Base-by-base conservation (phyloP, 2,329 filamentous ascomycete genomes). In the Akanthomyces uredinophilus region DNA sequence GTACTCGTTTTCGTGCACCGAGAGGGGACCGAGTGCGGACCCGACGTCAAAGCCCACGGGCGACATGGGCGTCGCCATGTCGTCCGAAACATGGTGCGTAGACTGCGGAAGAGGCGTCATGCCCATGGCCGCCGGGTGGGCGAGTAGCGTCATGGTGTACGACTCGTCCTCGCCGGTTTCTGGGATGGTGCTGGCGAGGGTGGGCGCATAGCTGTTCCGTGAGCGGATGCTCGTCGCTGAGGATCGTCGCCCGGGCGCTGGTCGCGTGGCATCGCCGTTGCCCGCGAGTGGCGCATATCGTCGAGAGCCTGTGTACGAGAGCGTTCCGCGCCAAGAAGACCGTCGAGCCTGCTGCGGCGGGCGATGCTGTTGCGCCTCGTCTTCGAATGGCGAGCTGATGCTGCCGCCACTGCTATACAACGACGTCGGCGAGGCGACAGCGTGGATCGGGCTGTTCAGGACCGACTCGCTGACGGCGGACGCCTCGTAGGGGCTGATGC, bases 1-100 rank as follows among this genome's bases (percentile, higher is more conserved):
- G 55, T 83, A 83, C 5, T 70, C 76, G 7, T 76, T 71, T 55
- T 82, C 79, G 47, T 81, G 78, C 1, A 71, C 65, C 3, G 74
- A 75, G 64, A 76, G 72, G 2, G 81, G 81, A 0, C 82, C 80
- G 6, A 80, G 70, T 5, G 75, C 75, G 41, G 76, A 77, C 10
- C 77, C 77, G 18, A 83, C 64, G 64, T 85, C 59, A 81, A 62
- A 83, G 78, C 4, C 72, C n/a, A 60, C 44, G 1, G 74, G 70
- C 8, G 70, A 70, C 32, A 67, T 49, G 2, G 69, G 56, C 51
- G 39, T 29, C 54, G 52, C 7, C 32, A 35, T 37, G 2, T 59
- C 54, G 49, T 63, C 46, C 32, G 54, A 61, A 18, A 71, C 70
- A 14, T 71, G 58, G 60, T 63, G 61, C 41, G 66, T 59, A 47